These are phyloP conservation scores for Saccharomycopsis sp. DNA, from an alignment of 805 yeast species.

Conservation along the genomic window DNA sequence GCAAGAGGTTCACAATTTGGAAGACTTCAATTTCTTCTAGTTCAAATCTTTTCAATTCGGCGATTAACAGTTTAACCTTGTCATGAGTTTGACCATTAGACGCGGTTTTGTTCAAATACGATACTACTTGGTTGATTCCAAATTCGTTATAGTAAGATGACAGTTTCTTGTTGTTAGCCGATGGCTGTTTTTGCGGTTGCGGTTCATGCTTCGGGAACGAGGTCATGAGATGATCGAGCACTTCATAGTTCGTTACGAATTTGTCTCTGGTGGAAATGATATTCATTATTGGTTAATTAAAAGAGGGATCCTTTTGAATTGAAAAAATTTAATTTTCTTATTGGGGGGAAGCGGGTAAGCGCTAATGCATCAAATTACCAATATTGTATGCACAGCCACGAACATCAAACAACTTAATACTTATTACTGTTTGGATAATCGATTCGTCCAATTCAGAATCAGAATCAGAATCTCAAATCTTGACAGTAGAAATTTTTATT, in stretches of 20 bases:
- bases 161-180: constrained; percentile 27
- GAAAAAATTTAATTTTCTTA: too few relatives aligned
- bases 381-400: too few relatives aligned
- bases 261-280: constrained; percentile 46
- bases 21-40: constrained; percentile 78
- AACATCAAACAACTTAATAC: too few relatives aligned
- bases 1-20: constrained; percentile 76
- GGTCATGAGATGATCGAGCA: constrained; percentile 44
- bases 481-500: too few relatives aligned
- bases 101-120: constrained; percentile 34
- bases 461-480: too few relatives aligned
- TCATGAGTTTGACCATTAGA: constrained; percentile 27
- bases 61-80: constrained; percentile 13
- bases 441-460: too few relatives aligned
- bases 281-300: constrained; percentile 27
- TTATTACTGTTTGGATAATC: too few relatives aligned
- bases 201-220: constrained; percentile 23
- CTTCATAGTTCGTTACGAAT: constrained; percentile 61
- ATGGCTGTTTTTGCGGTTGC: constrained; percentile 25
- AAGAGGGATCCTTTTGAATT: neutral
- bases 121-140: constrained; percentile 40
- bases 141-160: constrained; percentile 38
- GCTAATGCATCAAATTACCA: too few relatives aligned
- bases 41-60: constrained; percentile 34
- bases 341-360: too few relatives aligned